These are phyloP conservation scores for Clitopilus passeckerianus DNA, from an alignment of 768 basidiomycete species.

Conservation along the genomic window DNA sequence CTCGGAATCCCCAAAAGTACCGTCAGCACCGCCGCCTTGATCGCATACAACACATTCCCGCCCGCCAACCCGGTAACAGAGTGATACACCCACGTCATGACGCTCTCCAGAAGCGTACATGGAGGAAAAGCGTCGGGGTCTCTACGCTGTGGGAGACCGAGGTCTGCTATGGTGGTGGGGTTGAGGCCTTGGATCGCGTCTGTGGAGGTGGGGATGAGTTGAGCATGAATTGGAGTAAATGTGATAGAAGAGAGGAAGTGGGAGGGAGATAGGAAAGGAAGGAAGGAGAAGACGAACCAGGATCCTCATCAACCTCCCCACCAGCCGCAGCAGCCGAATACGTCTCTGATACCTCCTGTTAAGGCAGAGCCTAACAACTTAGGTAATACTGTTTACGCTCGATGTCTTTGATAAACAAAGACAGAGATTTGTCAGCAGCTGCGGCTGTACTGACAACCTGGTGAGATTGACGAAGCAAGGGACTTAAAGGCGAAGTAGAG, in stretches of 20 bases:
- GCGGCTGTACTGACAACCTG: too few relatives aligned
- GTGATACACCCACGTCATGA: slow-evolving; percentile 42
- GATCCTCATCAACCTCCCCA: slow-evolving; percentile 63
- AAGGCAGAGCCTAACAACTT: too few relatives aligned
- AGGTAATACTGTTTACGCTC: too few relatives aligned
- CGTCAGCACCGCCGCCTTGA: slow-evolving; percentile 71
- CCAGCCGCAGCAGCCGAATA: slow-evolving; percentile 19
- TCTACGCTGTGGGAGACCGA: slow-evolving; percentile 51
- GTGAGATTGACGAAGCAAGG: too few relatives aligned
- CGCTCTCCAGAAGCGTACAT: slow-evolving; percentile 47
- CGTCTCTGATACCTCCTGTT: slow-evolving; percentile 39
- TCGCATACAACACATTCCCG: slow-evolving; percentile 63
- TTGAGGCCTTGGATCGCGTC: slow-evolving; percentile 54
- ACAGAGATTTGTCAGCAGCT: too few relatives aligned
- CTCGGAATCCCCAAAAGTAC: slow-evolving; percentile 57
- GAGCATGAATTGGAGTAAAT: neutral
- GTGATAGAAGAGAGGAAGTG: neutral
- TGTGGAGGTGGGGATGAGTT: slow-evolving; percentile 10
- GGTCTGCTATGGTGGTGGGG: slow-evolving; percentile 35
- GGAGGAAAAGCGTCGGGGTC: slow-evolving; percentile 79
- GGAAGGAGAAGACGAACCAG: slow-evolving; percentile 32
- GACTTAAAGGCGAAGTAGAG: too few relatives aligned
- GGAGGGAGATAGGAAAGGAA: neutral
- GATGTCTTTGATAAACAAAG: too few relatives aligned
- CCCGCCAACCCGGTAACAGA: slow-evolving; percentile 32